Evolutionary conservation across 306 rosid species (phyloP), one percentile per base, ranked within the genome.

Genomic region (Cicer pinnatifidum): DNA sequence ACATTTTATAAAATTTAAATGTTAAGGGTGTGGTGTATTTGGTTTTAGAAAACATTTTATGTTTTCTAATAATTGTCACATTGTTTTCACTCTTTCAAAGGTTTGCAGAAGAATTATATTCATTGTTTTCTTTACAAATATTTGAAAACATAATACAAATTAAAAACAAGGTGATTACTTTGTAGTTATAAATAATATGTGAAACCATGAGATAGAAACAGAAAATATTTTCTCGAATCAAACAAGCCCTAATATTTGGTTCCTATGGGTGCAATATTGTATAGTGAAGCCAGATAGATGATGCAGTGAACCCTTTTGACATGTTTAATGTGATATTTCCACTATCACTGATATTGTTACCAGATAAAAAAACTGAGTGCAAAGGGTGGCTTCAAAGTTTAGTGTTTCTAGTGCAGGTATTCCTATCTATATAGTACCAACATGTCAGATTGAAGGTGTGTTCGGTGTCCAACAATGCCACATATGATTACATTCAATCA

Each of bases 281-380:
- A 35, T 45, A 59, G 12, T 61, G 73, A 68, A 73, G 43, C 41
- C 50, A 20, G 61, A 67, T 41, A 28, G 47, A 50, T 67, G 56
- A 62, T 48, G 51, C 51, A 54, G 11, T 61, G 64, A 73, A 47
- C 45, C 43, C 46, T 64, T 70, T 54, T 59, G 35, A 69, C 43
- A 11, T 38, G 15, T 7, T 74, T 19, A 63, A 20, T 63, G 60
- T 39, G 11, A 38, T 52, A 11, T 17, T 52, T 70, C 15, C 37
- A 53, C 13, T 68, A 10, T 28, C 69, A 44, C 41, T 52, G 67
- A 61, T 10, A 41, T 12, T 19, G 46, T 65, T 71, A 35, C 12
- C 51, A 44, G 45, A 39, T 7, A 2, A 9, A 41, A 1, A 1
- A 33, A 4, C 37, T 5, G 39, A 43, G 11, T 69, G 44, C 57